These are phyloP conservation scores for Crithidia sp. DNA, from an alignment of 208 protist genomes.

Conservation along the genomic window DNA sequence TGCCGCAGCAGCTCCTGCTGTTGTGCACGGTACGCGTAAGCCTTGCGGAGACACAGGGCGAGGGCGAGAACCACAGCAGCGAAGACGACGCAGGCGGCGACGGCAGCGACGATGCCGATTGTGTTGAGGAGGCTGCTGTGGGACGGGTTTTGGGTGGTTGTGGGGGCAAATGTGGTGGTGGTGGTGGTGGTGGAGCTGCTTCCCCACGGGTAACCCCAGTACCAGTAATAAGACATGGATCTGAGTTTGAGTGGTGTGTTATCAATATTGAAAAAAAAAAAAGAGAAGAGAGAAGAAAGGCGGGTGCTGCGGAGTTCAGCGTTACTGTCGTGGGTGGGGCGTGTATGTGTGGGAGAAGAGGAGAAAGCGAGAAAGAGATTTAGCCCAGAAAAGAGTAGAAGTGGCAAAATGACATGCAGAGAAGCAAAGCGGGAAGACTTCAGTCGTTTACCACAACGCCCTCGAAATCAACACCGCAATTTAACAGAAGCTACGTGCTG, in stretches of 20 bases:
- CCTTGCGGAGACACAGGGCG: background rate
- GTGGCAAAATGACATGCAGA: too few relatives aligned
- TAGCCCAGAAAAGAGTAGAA: too few relatives aligned
- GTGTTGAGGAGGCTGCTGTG: background rate
- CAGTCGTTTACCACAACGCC: too few relatives aligned
- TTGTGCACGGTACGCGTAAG: background rate
- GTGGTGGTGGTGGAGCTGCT: background rate
- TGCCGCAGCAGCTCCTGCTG: background rate
- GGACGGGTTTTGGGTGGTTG: background rate
- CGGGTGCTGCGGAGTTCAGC: background rate
- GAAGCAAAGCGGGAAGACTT: too few relatives aligned
- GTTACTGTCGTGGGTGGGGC: too few relatives aligned
- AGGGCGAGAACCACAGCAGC: background rate
- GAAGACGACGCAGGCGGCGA: background rate
- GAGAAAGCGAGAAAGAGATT: too few relatives aligned
- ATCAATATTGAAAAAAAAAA: background rate
- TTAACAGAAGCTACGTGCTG: too few relatives aligned
- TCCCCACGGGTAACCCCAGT: background rate
- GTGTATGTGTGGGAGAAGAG: too few relatives aligned
- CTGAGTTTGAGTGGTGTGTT: background rate
- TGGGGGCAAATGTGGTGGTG: background rate
- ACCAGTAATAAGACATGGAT: background rate
- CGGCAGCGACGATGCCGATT: constrained; percentile 4
- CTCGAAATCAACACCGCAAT: too few relatives aligned
- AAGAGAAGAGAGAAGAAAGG: background rate